Evolutionary conservation across 2,329 filamentous ascomycete genomes (phyloP).

Genomic region (Aspergillus tamarii): DNA sequence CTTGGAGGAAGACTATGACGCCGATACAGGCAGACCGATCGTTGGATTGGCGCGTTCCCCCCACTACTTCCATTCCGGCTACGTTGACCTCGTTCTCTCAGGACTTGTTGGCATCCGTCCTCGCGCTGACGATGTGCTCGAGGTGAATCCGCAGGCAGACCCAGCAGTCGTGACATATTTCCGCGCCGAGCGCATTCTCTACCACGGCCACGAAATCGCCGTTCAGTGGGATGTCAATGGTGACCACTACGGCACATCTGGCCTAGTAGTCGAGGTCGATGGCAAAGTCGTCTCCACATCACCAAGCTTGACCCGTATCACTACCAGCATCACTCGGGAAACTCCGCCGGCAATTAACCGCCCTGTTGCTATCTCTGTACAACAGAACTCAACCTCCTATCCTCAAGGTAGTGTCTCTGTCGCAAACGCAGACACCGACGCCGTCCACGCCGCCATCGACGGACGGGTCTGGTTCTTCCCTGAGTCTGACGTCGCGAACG

Average conservation of each 20-base stretch:
- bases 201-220: slow-evolving; percentile 47
- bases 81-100: slow-evolving; percentile 45
- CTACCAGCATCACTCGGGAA: slow-evolving; percentile 7
- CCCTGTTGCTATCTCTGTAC: slow-evolving; percentile 20
- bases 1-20: slow-evolving; percentile 49
- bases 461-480: slow-evolving; percentile 25
- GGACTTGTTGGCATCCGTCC: slow-evolving; percentile 49
- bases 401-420: slow-evolving; percentile 22
- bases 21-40: slow-evolving; percentile 46
- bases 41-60: slow-evolving; percentile 47
- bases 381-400: slow-evolving; percentile 15
- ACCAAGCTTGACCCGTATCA: slow-evolving; percentile 13
- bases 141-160: slow-evolving; percentile 46
- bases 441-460: slow-evolving; percentile 23
- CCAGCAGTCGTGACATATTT: slow-evolving; percentile 40
- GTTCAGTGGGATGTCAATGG: slow-evolving; percentile 45
- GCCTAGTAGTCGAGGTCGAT: slow-evolving; percentile 21
- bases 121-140: slow-evolving; percentile 41
- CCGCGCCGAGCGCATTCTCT: slow-evolving; percentile 45
- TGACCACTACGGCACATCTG: slow-evolving; percentile 13
- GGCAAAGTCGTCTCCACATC: slow-evolving; percentile 17
- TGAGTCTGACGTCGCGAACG: slow-evolving; percentile 20
- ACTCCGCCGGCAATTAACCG: slow-evolving; percentile 13
- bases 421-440: slow-evolving; percentile 7
- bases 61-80: slow-evolving; percentile 53